Evolutionary conservation across 139 green algal genomes (phyloP).

Genomic region (Tetratostichococcus sp.): DNA sequence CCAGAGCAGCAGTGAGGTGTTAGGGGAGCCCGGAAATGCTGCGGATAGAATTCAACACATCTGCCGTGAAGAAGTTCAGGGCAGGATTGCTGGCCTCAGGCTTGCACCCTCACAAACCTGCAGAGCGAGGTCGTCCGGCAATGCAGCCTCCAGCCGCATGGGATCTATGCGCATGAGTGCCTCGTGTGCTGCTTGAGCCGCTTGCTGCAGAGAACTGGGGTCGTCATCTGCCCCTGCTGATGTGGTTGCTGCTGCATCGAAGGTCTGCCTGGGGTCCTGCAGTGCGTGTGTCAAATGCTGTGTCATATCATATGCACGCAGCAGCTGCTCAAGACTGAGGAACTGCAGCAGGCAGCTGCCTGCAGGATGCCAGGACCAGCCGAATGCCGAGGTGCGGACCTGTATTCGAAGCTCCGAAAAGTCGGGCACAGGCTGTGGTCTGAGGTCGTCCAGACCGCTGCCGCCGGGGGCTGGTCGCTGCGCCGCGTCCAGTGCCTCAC

Average conservation of each 20-base stretch:
- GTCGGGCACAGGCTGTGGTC: neutral
- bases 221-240: neutral
- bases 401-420: conserved; percentile 13
- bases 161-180: neutral
- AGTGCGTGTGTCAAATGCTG: too few species aligned
- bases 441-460: conserved; percentile 20
- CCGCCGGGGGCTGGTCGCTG: neutral
- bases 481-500: neutral
- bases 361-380: too few species aligned
- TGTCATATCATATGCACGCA: too few species aligned
- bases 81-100: too few species aligned
- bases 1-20: too few species aligned
- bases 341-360: too few species aligned
- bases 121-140: neutral
- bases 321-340: too few species aligned
- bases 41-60: too few species aligned
- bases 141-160: neutral
- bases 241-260: neutral
- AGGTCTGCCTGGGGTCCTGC: neutral
- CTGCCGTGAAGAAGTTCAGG: too few species aligned
- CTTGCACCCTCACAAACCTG: neutral
- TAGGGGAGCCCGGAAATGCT: too few species aligned
- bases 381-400: neutral
- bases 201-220: neutral
- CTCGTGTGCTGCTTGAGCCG: neutral